These are phyloP conservation scores for Dothideomycetidae sp. DNA, from an alignment of 2,329 filamentous ascomycete genomes.

Conservation along the genomic window DNA sequence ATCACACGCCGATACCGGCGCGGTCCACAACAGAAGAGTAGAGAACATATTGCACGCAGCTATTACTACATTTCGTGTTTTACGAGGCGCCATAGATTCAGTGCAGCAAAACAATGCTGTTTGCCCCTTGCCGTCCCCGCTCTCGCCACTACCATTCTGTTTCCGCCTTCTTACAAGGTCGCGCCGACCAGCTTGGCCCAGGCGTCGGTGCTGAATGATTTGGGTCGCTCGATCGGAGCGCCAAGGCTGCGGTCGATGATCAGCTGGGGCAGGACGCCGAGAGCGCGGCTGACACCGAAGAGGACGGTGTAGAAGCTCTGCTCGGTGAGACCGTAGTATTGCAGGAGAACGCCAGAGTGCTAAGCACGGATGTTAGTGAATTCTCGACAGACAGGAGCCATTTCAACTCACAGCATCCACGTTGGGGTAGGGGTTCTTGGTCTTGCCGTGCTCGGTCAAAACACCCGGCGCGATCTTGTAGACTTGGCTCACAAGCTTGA, in stretches of 20 bases:
- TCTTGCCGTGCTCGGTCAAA: constrained; percentile 99
- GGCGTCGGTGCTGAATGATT: constrained; percentile 96
- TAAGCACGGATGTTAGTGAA: constrained; percentile 15
- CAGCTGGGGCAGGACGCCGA: constrained; percentile 96
- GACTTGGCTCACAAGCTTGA: constrained; percentile 99
- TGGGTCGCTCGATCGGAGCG: constrained; percentile 94
- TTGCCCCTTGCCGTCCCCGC: not conserved
- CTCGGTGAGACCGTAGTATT: constrained; percentile 98
- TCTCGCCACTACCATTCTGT: not conserved
- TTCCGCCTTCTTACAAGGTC: constrained; percentile 54
- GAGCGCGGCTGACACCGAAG: constrained; percentile 94
- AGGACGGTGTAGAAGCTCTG: constrained; percentile 99
- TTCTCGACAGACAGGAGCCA: not conserved
- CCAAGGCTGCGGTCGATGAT: constrained; percentile 98
- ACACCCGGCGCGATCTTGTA: constrained; percentile 99
- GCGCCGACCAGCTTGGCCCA: constrained; percentile 86
- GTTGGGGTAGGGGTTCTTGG: constrained; percentile 99
- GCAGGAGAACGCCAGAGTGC: constrained; percentile 96
- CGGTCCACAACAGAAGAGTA: not conserved
- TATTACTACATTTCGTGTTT: not conserved
- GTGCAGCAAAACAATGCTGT: not conserved
- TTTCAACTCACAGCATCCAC: constrained; percentile 56
- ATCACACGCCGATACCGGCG: too few relatives aligned
- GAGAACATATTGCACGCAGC: not conserved
- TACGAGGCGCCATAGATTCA: not conserved